phyloP scores from a whole-genome alignment of 306 rosid genomes.

The Aeschynomene evenia region DNA sequence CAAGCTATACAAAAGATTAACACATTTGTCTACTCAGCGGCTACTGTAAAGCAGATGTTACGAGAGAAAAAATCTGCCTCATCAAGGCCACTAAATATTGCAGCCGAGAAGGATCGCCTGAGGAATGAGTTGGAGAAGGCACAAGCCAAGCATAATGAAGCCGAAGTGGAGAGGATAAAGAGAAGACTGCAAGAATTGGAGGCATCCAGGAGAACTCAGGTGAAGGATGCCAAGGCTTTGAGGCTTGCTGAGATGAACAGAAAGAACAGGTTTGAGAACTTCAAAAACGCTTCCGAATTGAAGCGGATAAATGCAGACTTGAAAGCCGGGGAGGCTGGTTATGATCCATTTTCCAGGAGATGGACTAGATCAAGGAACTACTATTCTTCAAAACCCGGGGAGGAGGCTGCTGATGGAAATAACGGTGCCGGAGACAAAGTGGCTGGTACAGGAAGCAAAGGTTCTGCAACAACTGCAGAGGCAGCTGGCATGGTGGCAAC shows the following conservation, averaged over 20 bases:
- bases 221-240: constrained; percentile 75
- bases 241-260: constrained; percentile 94
- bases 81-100: constrained; percentile 75
- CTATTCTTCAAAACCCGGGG: constrained; percentile 63
- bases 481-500: constrained; percentile 69
- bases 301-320: constrained; percentile 50
- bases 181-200: constrained; percentile 68
- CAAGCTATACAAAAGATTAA: constrained; percentile 68
- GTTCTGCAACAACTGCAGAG: constrained; percentile 28
- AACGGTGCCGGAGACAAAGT: constrained; percentile 26
- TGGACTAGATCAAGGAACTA: constrained; percentile 98
- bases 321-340: constrained; percentile 95
- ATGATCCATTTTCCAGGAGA: constrained; percentile 98
- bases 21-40: constrained; percentile 82
- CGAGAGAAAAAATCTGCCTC: constrained; percentile 84
- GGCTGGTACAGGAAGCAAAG: constrained; percentile 35
- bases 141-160: constrained; percentile 55
- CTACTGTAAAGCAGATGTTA: constrained; percentile 89
- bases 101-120: constrained; percentile 92
- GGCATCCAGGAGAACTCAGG: constrained; percentile 53
- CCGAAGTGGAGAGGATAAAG: constrained; percentile 63
- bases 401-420: constrained; percentile 41
- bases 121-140: constrained; percentile 76
- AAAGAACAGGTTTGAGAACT: constrained; percentile 91
- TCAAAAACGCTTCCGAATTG: constrained; percentile 86